These are phyloP conservation scores for Phoma sp. DNA, from an alignment of 2,329 filamentous ascomycete genomes.

Conservation along the genomic window DNA sequence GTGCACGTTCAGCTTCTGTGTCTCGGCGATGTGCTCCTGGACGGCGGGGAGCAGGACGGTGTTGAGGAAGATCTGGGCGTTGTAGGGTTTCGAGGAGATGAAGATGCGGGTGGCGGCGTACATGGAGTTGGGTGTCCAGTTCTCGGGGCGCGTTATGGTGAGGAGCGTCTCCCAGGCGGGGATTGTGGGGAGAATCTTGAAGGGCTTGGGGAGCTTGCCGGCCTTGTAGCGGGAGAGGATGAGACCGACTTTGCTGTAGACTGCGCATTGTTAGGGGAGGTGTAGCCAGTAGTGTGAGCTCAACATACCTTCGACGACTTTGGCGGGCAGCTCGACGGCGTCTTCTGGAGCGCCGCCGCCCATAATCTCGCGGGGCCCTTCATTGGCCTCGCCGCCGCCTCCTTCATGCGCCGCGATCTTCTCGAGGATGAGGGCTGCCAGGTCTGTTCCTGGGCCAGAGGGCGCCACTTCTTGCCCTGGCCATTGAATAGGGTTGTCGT, in stretches of 20 bases:
- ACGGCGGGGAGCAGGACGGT: slow-evolving; percentile 87
- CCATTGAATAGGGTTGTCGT: slow-evolving; percentile 76
- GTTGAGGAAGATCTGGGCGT: slow-evolving; percentile 85
- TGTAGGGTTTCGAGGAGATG: slow-evolving; percentile 78
- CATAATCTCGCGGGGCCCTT: slow-evolving; percentile 52
- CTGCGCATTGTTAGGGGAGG: slow-evolving; percentile 46
- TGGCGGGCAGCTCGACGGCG: slow-evolving; percentile 83
- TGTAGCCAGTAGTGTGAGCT: background rate
- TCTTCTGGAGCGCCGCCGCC: slow-evolving; percentile 72
- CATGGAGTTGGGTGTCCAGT: slow-evolving; percentile 78
- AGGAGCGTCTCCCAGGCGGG: slow-evolving; percentile 92
- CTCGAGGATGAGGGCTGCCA: slow-evolving; percentile 90
- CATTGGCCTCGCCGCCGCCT: slow-evolving; percentile 57
- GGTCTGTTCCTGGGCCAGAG: slow-evolving; percentile 66
- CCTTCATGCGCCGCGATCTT: slow-evolving; percentile 94
- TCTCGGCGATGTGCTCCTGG: slow-evolving; percentile 92
- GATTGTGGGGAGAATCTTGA: slow-evolving; percentile 93
- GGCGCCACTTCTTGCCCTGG: slow-evolving; percentile 59
- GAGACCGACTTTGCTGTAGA: slow-evolving; percentile 90
- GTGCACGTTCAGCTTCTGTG: slow-evolving; percentile 93
- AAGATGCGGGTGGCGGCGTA: slow-evolving; percentile 94
- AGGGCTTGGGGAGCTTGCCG: slow-evolving; percentile 94
- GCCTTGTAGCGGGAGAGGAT: slow-evolving; percentile 93
- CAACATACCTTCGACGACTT: slow-evolving; percentile 74
- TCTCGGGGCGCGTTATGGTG: slow-evolving; percentile 79